Base-by-base conservation (phyloP, 2,329 filamentous ascomycete genomes). In the Nothophaeocryptopus gaeumannii region DNA sequence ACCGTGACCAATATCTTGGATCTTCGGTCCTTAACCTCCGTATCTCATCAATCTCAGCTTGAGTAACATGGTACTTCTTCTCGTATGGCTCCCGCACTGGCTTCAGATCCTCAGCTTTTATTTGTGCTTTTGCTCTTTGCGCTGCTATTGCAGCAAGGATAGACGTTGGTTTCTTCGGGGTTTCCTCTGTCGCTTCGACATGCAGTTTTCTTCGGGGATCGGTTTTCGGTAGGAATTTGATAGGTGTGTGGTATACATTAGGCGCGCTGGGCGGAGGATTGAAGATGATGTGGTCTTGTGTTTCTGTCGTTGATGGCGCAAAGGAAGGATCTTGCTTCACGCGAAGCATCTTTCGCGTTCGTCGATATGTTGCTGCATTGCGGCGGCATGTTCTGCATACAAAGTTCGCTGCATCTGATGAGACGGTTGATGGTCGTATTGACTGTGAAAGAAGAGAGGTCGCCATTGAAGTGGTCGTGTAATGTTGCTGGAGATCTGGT, bases 261-360 rank as follows among this genome's bases (percentile, higher is more conserved):
- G 83, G 82, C 5, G 79, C 77, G 26, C 80, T 79, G 5, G 82
- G 81, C 1, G 83, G 83, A 32, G 83, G 83, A 59, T 86, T 86
- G 74, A 81, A 82, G 64, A 86, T 75, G 63, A 84, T 82, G 61
- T 80, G 76, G 50, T 80, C 76, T 53, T 71, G 69, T 5, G 63
- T 58, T 53, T 66, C 65, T 38, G 70, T 56, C 49, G 58, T 52
- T 57, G 58, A 58, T 39, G 61, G 59, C 5, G 58, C 61, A 65
- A 75, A 76, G 1, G 72, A 74, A 32, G 71, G 68, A 52, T 73
- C 70, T 58, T 69, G 67, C 48, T 72, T 72, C 41, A 77, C 67
- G 38, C 67, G 66, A 51, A 75, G 69, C 39, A 73, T 68, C 66
- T 75, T 75, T 60, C 68, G 68, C 56, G 74, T 74, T 45, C 74